Percentiles rank a stretch among this genome's conserved stretches.
Conservation (phyloP, 345 rosid species). For the Eutrema japonicum region DNA sequence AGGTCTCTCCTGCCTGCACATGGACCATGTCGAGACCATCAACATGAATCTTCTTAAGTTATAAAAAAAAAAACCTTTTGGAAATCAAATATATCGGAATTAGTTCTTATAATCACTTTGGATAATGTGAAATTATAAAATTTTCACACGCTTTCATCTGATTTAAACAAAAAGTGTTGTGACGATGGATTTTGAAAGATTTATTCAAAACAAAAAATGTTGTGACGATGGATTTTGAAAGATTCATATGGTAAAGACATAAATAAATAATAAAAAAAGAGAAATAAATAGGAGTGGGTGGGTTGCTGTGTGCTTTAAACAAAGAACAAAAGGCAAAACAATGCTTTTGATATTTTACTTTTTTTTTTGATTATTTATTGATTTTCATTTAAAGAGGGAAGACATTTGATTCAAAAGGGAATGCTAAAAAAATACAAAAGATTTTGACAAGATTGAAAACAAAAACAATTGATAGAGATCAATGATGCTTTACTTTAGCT, state of each 20-base stretch:
- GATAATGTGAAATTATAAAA: neutral
- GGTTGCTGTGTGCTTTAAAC: conserved; percentile 46
- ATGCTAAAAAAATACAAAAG: conserved; percentile 23
- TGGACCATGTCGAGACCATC: neutral
- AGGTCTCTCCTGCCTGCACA: too few relatives aligned
- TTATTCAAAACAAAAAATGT: conserved; percentile 5
- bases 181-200: neutral
- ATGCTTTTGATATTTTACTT: conserved; percentile 31
- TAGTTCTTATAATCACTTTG: neutral
- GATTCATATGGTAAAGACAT: conserved; percentile 21
- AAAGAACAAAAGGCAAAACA: conserved; percentile 39
- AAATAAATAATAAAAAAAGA: neutral
- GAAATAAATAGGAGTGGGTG: conserved; percentile 35
- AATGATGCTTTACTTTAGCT: conserved; percentile 38
- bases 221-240: conserved; percentile 34
- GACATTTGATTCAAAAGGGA: conserved; percentile 28
- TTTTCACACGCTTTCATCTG: neutral
- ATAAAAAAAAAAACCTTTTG: neutral
- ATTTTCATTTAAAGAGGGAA: conserved; percentile 3
- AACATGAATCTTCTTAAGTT: neutral
- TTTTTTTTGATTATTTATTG: neutral
- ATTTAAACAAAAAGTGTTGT: conserved; percentile 8
- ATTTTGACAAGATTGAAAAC: conserved; percentile 28
- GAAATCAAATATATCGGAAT: neutral
- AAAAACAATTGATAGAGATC: conserved; percentile 20